These are phyloP conservation scores for Salix udensis DNA, from an alignment of 345 rosid genomes.

Conservation along the genomic window DNA sequence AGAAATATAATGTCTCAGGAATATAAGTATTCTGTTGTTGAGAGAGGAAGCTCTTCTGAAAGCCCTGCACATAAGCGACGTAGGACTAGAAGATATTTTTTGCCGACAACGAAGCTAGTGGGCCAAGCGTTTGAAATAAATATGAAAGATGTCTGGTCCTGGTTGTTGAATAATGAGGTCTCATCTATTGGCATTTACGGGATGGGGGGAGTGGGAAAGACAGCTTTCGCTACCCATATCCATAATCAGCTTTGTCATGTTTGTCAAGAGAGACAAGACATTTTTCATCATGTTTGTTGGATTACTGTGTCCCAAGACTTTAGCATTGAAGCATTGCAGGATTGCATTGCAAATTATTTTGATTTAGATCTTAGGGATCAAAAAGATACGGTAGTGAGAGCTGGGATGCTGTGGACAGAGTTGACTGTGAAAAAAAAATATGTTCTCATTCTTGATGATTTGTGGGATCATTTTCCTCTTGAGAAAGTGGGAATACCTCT, in stretches of 20 bases:
- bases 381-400: neutral
- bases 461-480: neutral
- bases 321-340: neutral
- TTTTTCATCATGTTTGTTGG: conserved; percentile 10
- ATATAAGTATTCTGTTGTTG: too few species aligned
- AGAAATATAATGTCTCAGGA: too few species aligned
- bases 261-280: neutral
- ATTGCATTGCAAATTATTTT: neutral
- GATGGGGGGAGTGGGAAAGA: too few species aligned
- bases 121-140: too few species aligned
- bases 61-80: neutral
- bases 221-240: too few species aligned
- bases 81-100: neutral
- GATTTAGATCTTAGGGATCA: neutral
- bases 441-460: conserved; percentile 1
- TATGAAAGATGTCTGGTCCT: too few species aligned
- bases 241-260: neutral
- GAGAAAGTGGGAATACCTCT: too few species aligned
- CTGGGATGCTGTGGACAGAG: neutral
- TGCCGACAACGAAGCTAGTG: too few species aligned
- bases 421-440: neutral
- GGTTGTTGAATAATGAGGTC: too few species aligned
- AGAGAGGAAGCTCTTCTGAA: neutral
- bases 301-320: conserved; percentile 10
- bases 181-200: too few species aligned